Evolutionary conservation across 75 land plant species (phyloP).

Genomic region (Adiantum capillusveneris): DNA sequence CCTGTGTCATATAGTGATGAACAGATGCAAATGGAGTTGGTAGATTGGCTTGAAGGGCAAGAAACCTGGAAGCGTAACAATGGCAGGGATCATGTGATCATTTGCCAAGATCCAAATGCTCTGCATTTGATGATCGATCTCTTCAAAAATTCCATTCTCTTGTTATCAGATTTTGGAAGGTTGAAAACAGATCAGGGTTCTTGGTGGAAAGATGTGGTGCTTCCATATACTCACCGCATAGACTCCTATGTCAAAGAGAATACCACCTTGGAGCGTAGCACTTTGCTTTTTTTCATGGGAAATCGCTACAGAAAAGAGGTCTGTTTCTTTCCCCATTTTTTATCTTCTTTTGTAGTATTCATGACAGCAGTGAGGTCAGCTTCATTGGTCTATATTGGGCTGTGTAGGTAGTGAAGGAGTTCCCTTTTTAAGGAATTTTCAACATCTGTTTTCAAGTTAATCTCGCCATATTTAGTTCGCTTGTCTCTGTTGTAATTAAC

Average conservation of each 20-base stretch:
- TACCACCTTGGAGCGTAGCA: conserved; percentile 38
- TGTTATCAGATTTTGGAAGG: conserved; percentile 91
- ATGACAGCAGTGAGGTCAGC: too few species aligned
- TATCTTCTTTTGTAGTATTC: too few species aligned
- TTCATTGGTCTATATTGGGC: too few species aligned
- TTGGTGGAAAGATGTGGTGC: conserved; percentile 72
- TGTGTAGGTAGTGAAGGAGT: too few species aligned
- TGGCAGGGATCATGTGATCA: conserved; percentile 81
- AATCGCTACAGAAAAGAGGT: conserved; percentile 87
- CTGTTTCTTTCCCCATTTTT: too few species aligned
- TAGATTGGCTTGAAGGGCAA: conserved; percentile 63
- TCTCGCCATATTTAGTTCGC: too few species aligned
- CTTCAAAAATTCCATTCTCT: conserved; percentile 51
- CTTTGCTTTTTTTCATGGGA: conserved; percentile 86
- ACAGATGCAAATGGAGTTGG: conserved; percentile 63
- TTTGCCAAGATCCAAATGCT: conserved; percentile 87
- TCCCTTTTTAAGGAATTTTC: too few species aligned
- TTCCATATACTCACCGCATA: conserved; percentile 83
- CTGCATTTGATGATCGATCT: conserved; percentile 46
- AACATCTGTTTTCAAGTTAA: too few species aligned
- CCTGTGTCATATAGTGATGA: conserved; percentile 45
- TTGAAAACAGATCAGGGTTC: conserved; percentile 59
- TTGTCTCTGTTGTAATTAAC: too few species aligned
- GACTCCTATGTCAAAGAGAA: conserved; percentile 35
- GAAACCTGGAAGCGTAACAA: conserved; percentile 53